These are phyloP conservation scores for Candida frijolesensis DNA, from an alignment of 1,139 yeast genomes.

Conservation along the genomic window DNA sequence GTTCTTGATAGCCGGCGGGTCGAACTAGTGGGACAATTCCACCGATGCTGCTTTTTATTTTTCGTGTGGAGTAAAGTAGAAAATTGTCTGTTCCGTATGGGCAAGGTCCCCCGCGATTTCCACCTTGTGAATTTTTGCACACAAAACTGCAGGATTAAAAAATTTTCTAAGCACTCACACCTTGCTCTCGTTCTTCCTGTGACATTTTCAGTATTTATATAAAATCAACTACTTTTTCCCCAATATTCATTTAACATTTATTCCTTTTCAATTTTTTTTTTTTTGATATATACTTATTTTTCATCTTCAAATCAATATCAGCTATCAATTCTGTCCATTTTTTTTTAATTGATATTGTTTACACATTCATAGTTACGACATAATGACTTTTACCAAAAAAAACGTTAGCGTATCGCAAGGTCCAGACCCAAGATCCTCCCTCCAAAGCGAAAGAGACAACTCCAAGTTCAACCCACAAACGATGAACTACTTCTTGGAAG, in stretches of 20 bases:
- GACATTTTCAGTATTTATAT: slow-evolving; percentile 7
- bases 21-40: too few species aligned
- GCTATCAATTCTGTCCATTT: background rate
- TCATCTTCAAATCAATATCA: background rate
- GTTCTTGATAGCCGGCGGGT: too few species aligned
- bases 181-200: background rate
- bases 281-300: slow-evolving; percentile 7
- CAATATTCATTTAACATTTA: slow-evolving; percentile 4
- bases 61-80: slow-evolving; percentile 1
- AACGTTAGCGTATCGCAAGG: slow-evolving; percentile 20
- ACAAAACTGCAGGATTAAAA: background rate
- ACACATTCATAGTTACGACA: slow-evolving; percentile 5
- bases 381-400: slow-evolving; percentile 16
- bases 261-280: slow-evolving; percentile 1
- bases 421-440: slow-evolving; percentile 39
- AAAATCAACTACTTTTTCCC: slow-evolving; percentile 11
- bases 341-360: background rate
- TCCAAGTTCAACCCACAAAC: slow-evolving; percentile 31
- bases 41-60: too few species aligned
- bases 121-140: slow-evolving; percentile 1
- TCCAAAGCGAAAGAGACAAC: slow-evolving; percentile 36
- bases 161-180: background rate
- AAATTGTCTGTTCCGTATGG: background rate
- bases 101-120: background rate
- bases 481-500: slow-evolving; percentile 47